These are phyloP conservation scores for Comarum palustre DNA, from an alignment of 306 rosid species.

Conservation along the genomic window DNA sequence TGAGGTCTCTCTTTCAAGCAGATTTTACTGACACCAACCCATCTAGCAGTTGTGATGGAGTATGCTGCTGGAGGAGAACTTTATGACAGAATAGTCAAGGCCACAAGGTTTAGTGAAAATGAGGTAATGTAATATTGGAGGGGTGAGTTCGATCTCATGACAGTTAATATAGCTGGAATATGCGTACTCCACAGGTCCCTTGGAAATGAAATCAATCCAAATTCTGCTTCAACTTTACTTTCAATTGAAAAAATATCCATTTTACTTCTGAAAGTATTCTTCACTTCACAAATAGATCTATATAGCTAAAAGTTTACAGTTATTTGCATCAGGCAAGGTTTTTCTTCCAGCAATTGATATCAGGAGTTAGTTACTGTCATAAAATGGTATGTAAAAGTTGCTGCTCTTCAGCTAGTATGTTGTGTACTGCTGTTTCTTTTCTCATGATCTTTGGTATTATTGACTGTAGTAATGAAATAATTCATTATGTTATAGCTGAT, in stretches of 20 bases:
- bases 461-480: conserved; percentile 8
- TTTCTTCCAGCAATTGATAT: conserved; percentile 88
- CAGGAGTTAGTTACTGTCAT: conserved; percentile 87
- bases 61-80: conserved; percentile 88
- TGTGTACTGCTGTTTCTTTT: background rate
- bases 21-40: conserved; percentile 74
- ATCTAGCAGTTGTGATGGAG: conserved; percentile 86
- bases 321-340: conserved; percentile 66
- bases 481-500: no score
- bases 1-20: conserved; percentile 36
- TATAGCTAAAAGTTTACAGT: background rate
- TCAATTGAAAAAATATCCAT: background rate
- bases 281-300: no score
- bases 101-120: conserved; percentile 74
- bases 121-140: conserved; percentile 44
- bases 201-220: conserved; percentile 6
- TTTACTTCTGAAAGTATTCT: background rate
- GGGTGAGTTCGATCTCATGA: background rate
- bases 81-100: conserved; percentile 62
- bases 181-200: background rate
- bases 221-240: background rate
- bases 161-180: background rate
- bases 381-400: conserved; percentile 50
- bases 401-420: conserved; percentile 4
- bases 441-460: background rate